These are phyloP conservation scores for Euptelea pleiosperma DNA, from an alignment of 164 flowering plant genomes.

Conservation along the genomic window DNA sequence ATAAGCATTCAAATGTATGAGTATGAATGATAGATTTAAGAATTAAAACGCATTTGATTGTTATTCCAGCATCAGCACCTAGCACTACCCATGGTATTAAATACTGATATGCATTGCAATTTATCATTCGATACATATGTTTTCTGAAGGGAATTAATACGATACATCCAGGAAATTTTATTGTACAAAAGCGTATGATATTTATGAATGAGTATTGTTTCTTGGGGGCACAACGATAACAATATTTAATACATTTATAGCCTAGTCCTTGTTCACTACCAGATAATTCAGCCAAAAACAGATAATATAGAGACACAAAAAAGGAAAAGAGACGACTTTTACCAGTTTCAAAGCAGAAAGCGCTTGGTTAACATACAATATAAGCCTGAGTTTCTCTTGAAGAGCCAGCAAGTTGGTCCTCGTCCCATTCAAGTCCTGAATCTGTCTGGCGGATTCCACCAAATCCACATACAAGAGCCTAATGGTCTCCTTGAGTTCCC, in stretches of 20 bases:
- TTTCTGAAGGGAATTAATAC: too few relatives aligned
- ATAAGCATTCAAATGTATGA: not conserved
- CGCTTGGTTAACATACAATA: conserved; percentile 84
- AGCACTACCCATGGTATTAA: not conserved
- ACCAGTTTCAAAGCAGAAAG: conserved; percentile 88
- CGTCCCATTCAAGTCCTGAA: conserved; percentile 66
- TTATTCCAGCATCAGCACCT: not conserved
- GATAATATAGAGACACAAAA: not conserved
- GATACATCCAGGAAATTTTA: too few relatives aligned
- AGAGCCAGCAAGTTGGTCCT: conserved; percentile 60
- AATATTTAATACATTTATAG: too few relatives aligned
- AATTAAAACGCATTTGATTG: not conserved
- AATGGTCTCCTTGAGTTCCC: conserved; percentile 77
- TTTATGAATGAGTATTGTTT: too few relatives aligned
- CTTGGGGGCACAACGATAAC: too few relatives aligned
- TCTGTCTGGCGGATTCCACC: conserved; percentile 72
- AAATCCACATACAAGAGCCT: conserved; percentile 71
- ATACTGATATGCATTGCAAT: not conserved
- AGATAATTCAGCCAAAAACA: too few relatives aligned
- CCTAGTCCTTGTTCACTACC: too few relatives aligned
- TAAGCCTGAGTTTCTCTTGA: conserved; percentile 73
- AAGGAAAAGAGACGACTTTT: not conserved
- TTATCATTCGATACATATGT: too few relatives aligned
- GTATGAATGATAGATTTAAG: not conserved
- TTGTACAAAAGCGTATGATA: too few relatives aligned